Conservation (phyloP, 164 flowering plant genomes). For the Stephania yunnanensis region DNA sequence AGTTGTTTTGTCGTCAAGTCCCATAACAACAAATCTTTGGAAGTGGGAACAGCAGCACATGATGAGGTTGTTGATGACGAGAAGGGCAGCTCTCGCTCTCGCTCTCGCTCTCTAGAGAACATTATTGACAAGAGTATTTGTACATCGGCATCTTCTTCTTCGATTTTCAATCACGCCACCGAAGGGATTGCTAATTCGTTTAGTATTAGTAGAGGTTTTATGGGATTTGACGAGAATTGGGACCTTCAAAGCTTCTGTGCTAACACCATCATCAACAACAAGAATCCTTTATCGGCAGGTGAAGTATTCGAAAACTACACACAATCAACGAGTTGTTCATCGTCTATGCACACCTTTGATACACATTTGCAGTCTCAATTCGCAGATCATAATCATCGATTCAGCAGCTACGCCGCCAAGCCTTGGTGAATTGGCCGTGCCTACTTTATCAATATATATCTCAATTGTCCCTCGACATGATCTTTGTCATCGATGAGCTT, state of each 20-base stretch:
- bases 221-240: constrained; percentile 3
- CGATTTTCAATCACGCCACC: background rate
- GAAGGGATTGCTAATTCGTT: background rate
- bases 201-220: background rate
- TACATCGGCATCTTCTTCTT: background rate
- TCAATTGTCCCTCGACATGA: background rate
- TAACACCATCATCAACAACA: constrained; percentile 4
- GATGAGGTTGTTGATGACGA: constrained; percentile 9
- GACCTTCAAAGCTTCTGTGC: constrained; percentile 11
- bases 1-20: constrained; percentile 21
- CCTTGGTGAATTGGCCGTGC: background rate
- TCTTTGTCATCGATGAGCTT: background rate
- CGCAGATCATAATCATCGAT: background rate
- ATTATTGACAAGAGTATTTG: background rate
- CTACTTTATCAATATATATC: no score
- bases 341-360: constrained; percentile 1
- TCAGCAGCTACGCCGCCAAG: background rate
- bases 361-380: constrained; percentile 9
- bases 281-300: constrained; percentile 1
- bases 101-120: background rate
- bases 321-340: background rate
- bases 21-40: constrained; percentile 5
- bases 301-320: constrained; percentile 6
- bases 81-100: background rate
- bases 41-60: constrained; percentile 4